A percentile compares a stretch with the other conserved stretches of the same genome.
These are phyloP conservation scores for Sporothrix humicola DNA, from an alignment of 2,329 filamentous ascomycete species.

Conservation along the genomic window DNA sequence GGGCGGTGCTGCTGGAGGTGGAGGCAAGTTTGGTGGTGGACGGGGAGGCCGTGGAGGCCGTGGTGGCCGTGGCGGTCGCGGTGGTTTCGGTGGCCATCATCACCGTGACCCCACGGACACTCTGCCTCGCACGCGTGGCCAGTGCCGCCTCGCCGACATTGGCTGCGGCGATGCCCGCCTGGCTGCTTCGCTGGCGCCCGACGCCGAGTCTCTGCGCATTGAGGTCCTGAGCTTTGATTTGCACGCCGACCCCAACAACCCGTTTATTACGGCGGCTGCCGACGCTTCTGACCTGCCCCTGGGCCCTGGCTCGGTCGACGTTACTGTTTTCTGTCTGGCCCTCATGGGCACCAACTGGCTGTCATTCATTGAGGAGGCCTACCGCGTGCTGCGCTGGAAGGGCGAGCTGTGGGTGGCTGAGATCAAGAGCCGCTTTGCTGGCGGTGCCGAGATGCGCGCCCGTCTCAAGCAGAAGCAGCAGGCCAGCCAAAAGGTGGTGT, in stretches of 20 bases:
- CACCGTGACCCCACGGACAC: slow-evolving; percentile 46
- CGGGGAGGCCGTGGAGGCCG: slow-evolving; percentile 29
- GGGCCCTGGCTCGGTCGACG: slow-evolving; percentile 74
- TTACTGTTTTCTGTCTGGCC: slow-evolving; percentile 93
- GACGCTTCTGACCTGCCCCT: slow-evolving; percentile 88
- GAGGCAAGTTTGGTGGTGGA: slow-evolving; percentile 37
- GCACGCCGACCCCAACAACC: slow-evolving; percentile 63
- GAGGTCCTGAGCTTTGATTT: slow-evolving; percentile 86
- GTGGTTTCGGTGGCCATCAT: slow-evolving; percentile 40
- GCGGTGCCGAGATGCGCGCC: slow-evolving; percentile 44
- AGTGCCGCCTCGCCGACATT: slow-evolving; percentile 83
- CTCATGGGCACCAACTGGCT: slow-evolving; percentile 99
- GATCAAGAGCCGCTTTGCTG: slow-evolving; percentile 87
- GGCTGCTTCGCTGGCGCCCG: slow-evolving; percentile 68
- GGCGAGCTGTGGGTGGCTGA: slow-evolving; percentile 97
- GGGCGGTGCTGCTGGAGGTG: slow-evolving; percentile 35
- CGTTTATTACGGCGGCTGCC: slow-evolving; percentile 78
- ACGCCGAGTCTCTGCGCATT: slow-evolving; percentile 70
- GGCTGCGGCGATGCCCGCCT: slow-evolving; percentile 92
- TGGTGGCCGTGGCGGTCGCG: slow-evolving; percentile 39
- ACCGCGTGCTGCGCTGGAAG: slow-evolving; percentile 87
- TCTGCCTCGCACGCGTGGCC: slow-evolving; percentile 73
- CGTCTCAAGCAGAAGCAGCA: slow-evolving; percentile 38
- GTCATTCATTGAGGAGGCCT: slow-evolving; percentile 94
- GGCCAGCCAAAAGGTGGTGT: slow-evolving; percentile 55